Conservation (phyloP, 2,329 filamentous ascomycete species). For the Scedosporium apiospermum region DNA sequence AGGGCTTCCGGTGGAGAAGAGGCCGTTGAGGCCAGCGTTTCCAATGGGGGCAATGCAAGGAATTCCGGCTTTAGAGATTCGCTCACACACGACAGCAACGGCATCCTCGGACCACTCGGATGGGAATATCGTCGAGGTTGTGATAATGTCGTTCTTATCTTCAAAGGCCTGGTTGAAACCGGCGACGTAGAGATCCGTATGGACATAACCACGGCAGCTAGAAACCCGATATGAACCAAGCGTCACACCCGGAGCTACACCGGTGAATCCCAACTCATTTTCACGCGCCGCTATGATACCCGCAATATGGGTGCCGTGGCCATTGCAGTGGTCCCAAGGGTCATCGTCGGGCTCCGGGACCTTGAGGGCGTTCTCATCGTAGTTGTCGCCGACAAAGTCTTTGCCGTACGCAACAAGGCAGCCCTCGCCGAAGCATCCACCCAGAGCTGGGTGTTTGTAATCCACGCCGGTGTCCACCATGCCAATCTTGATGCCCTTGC, state of each 20-base stretch:
- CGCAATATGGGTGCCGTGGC: conserved; percentile 53
- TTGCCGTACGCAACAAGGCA: conserved; percentile 48
- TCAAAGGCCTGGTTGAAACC: conserved; percentile 52
- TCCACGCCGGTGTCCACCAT: conserved; percentile 49
- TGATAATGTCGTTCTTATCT: conserved; percentile 46
- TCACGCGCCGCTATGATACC: conserved; percentile 52
- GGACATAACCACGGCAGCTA: conserved; percentile 38
- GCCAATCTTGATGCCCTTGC: conserved; percentile 42
- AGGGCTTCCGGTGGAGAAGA: conserved; percentile 39
- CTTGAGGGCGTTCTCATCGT: conserved; percentile 25
- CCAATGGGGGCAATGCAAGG: conserved; percentile 44
- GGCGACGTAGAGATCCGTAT: conserved; percentile 47
- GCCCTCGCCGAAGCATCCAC: conserved; percentile 51
- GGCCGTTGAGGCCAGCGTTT: conserved; percentile 34
- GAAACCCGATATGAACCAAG: conserved; percentile 50
- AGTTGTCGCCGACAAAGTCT: conserved; percentile 50
- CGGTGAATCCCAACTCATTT: conserved; percentile 39
- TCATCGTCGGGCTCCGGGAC: conserved; percentile 30
- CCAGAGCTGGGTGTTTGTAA: conserved; percentile 53
- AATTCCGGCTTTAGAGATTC: conserved; percentile 43
- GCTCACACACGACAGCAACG: conserved; percentile 37
- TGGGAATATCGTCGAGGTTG: conserved; percentile 39
- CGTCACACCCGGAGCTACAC: conserved; percentile 45
- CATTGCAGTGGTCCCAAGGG: conserved; percentile 43
- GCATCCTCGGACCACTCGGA: conserved; percentile 43